phyloP scores from a whole-genome alignment of 1,284 basidiomycete genomes.

The Puccinia brachypodii region DNA sequence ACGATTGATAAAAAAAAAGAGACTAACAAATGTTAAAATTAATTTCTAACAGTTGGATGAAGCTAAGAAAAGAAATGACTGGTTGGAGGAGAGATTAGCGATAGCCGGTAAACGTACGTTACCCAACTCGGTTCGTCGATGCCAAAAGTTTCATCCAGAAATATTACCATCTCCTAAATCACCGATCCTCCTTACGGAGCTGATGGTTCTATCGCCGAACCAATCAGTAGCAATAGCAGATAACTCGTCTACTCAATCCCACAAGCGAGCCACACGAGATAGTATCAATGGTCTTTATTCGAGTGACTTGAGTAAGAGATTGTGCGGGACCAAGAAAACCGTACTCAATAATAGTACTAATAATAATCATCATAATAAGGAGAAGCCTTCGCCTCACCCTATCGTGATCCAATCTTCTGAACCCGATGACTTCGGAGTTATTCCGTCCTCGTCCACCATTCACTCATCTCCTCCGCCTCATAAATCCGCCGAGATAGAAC shows the following conservation, averaged over 20 bases:
- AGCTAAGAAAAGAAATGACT: background rate
- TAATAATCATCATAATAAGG: no score
- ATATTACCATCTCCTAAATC: background rate
- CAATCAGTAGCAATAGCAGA: no score
- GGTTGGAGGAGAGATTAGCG: background rate
- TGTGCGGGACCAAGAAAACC: background rate
- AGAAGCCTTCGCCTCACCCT: no score
- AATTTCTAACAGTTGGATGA: background rate
- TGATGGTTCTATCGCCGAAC: background rate
- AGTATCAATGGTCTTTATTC: background rate
- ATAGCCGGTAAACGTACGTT: background rate
- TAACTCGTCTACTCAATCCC: background rate
- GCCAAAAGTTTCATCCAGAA: slow-evolving; percentile 1
- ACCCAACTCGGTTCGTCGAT: background rate
- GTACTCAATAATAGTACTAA: no score
- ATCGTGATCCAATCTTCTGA: no score
- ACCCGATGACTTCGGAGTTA: no score
- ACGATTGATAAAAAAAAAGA: background rate
- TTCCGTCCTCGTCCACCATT: no score
- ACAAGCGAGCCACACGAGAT: background rate
- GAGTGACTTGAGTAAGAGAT: background rate
- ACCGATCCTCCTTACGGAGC: background rate
- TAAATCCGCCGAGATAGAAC: no score
- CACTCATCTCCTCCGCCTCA: no score
- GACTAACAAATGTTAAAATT: background rate